phyloP scores from a whole-genome alignment of 306 rosid genomes.

The Prunus mira region DNA sequence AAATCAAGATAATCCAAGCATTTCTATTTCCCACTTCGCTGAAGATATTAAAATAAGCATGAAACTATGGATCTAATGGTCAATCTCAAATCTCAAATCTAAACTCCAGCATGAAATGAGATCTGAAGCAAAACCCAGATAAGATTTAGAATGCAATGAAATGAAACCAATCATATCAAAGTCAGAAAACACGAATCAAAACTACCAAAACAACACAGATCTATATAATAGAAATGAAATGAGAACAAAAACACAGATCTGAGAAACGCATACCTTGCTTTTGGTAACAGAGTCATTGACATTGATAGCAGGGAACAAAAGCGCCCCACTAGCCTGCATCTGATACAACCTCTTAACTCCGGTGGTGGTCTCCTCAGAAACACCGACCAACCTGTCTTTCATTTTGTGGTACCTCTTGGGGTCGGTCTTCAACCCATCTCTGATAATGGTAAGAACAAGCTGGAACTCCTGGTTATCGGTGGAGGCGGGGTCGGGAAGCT shows the following conservation, averaged over 20 bases:
- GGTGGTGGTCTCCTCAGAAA: slow-evolving; percentile 94
- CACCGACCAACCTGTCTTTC: slow-evolving; percentile 85
- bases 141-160: background rate
- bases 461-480: slow-evolving; percentile 83
- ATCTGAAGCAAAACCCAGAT: background rate
- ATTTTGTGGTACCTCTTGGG: slow-evolving; percentile 90
- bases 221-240: background rate
- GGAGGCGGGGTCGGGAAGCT: slow-evolving; percentile 62
- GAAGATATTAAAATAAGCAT: background rate
- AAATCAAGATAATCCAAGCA: background rate
- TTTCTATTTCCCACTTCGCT: background rate
- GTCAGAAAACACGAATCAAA: background rate
- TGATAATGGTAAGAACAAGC: slow-evolving; percentile 64
- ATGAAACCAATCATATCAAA: slow-evolving; percentile 2
- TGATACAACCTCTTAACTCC: slow-evolving; percentile 98
- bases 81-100: background rate
- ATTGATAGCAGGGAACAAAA: slow-evolving; percentile 91
- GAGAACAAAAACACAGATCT: background rate
- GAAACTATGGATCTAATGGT: background rate
- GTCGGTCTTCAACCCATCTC: slow-evolving; percentile 72
- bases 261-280: slow-evolving; percentile 63
- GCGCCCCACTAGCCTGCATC: slow-evolving; percentile 72
- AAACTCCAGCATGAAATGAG: background rate
- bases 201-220: slow-evolving; percentile 8
- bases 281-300: slow-evolving; percentile 96